A percentile compares a stretch with the other conserved stretches of the same genome.
Evolutionary conservation across 768 basidiomycete genomes (phyloP).

Genomic region (Trametes cubensis): DNA sequence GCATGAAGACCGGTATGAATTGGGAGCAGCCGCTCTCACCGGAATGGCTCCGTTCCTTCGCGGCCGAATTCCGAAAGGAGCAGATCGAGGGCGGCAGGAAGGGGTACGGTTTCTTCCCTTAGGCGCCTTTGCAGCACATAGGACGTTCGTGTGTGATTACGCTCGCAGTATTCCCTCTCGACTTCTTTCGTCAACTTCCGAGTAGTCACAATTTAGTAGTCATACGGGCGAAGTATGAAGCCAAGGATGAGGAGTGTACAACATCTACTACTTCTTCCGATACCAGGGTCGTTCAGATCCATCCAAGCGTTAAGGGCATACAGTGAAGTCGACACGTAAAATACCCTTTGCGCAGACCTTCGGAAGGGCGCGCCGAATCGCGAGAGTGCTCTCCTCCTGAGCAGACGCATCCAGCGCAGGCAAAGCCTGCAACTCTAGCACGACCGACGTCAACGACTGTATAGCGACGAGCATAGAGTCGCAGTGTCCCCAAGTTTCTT

Average conservation of each 20-base stretch:
- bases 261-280: too few relatives aligned
- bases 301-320: background rate
- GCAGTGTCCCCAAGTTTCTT: background rate
- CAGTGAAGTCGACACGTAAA: background rate
- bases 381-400: background rate
- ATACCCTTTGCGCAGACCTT: background rate
- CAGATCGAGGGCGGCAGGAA: slow-evolving; percentile 20
- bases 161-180: too few relatives aligned
- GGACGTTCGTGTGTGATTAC: too few relatives aligned
- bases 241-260: too few relatives aligned
- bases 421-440: too few relatives aligned
- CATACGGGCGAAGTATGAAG: too few relatives aligned
- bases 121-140: too few relatives aligned
- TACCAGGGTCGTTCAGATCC: too few relatives aligned
- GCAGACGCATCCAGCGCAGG: background rate
- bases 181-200: too few relatives aligned
- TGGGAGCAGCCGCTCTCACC: slow-evolving; percentile 17
- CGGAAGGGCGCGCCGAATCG: background rate
- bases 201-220: too few relatives aligned
- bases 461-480: too few relatives aligned
- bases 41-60: slow-evolving; percentile 25
- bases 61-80: slow-evolving; percentile 22
- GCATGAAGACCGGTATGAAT: slow-evolving; percentile 17
- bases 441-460: too few relatives aligned
- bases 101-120: slow-evolving; percentile 18